These are phyloP conservation scores for Boletellus sp. DNA, from an alignment of 768 basidiomycete species.

Conservation along the genomic window DNA sequence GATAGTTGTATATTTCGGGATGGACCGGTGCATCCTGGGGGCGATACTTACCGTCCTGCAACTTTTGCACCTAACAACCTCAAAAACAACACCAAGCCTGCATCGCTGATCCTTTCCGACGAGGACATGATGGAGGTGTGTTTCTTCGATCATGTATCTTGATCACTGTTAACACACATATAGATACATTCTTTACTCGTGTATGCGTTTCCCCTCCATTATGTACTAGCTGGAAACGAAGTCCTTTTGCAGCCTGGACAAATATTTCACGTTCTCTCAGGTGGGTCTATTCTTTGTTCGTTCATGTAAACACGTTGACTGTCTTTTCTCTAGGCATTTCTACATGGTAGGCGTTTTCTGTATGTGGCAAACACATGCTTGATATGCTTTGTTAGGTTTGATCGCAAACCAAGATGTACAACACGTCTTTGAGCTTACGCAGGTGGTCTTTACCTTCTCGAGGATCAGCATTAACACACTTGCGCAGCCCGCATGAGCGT, in stretches of 20 bases:
- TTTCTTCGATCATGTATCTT: not conserved
- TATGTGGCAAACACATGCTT: not conserved
- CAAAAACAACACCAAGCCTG: constrained; percentile 11
- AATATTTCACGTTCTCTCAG: constrained; percentile 31
- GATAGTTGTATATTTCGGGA: constrained; percentile 46
- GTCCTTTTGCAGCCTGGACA: constrained; percentile 36
- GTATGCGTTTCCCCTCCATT: constrained; percentile 11
- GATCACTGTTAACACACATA: not conserved
- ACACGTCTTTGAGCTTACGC: constrained; percentile 27
- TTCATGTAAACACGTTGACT: constrained; percentile 36
- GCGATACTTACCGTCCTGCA: constrained; percentile 47
- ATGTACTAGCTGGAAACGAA: constrained; percentile 30
- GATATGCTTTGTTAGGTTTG: constrained; percentile 14
- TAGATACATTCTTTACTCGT: constrained; percentile 58
- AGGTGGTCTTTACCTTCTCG: not conserved
- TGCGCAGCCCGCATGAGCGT: too few relatives aligned
- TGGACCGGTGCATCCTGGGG: constrained; percentile 30
- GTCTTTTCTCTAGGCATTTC: constrained; percentile 15
- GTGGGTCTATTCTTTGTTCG: constrained; percentile 11
- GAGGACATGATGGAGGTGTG: constrained; percentile 48
- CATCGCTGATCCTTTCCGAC: constrained; percentile 35
- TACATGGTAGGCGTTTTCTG: constrained; percentile 15
- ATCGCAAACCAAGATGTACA: constrained; percentile 24
- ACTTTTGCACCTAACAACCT: constrained; percentile 44
- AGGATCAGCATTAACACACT: constrained; percentile 15